Conservation (phyloP, 2,329 filamentous ascomycete species). For the Coniochaeta pulveracea region DNA sequence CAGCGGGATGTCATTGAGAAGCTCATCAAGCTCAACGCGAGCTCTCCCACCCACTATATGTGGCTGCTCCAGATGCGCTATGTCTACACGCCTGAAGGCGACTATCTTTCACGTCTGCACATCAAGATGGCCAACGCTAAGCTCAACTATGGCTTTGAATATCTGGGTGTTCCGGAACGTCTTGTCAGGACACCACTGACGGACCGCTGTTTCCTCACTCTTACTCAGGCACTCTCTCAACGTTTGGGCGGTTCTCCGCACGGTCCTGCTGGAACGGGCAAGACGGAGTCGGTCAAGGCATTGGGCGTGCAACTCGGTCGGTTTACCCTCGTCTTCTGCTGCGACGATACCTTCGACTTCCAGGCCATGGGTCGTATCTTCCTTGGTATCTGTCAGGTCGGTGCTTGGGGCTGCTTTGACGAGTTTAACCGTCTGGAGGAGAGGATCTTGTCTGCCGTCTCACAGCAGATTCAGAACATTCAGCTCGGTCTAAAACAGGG, state of each 20-base stretch:
- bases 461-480: constrained; percentile 98
- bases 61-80: constrained; percentile 98
- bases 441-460: constrained; percentile 92
- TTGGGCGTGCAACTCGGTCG: constrained; percentile 91
- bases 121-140: constrained; percentile 96
- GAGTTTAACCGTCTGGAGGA: constrained; percentile 99
- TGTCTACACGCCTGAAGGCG: constrained; percentile 72
- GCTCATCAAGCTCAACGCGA: constrained; percentile 65
- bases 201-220: constrained; percentile 94
- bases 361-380: constrained; percentile 99
- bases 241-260: constrained; percentile 94
- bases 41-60: constrained; percentile 67
- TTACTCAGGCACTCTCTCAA: constrained; percentile 92
- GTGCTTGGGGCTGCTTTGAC: constrained; percentile 99
- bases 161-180: constrained; percentile 89
- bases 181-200: constrained; percentile 94
- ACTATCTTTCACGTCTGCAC: constrained; percentile 69
- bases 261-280: constrained; percentile 93
- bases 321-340: constrained; percentile 98
- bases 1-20: constrained; percentile 90
- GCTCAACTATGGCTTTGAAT: constrained; percentile 95
- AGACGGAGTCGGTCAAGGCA: constrained; percentile 98
- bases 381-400: constrained; percentile 96
- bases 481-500: constrained; percentile 88
- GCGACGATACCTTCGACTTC: constrained; percentile 99